These are phyloP conservation scores for Hortaea sp. DNA, from an alignment of 2,329 filamentous ascomycete genomes.

Conservation along the genomic window DNA sequence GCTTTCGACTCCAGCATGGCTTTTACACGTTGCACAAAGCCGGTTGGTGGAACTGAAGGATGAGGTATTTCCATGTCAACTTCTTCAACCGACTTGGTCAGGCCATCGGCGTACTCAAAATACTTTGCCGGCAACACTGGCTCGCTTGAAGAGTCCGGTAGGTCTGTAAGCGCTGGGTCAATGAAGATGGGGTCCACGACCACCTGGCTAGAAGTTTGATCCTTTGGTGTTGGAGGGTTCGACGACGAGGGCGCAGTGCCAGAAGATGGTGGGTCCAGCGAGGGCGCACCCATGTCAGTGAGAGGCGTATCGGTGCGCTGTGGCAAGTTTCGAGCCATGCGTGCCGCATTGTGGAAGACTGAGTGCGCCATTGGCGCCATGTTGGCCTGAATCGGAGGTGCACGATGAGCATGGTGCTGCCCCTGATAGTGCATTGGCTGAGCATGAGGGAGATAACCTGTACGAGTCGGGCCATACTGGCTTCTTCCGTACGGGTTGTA, in stretches of 20 bases:
- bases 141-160: conserved; percentile 26
- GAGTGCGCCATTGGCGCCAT: conserved; percentile 19
- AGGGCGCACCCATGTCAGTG: conserved; percentile 31
- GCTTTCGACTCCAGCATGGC: conserved; percentile 32
- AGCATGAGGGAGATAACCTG: conserved; percentile 13
- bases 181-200: conserved; percentile 25
- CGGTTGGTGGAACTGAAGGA: conserved; percentile 25
- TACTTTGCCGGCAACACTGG: conserved; percentile 26
- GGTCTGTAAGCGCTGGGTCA: conserved; percentile 22
- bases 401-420: conserved; percentile 9
- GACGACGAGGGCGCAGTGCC: conserved; percentile 28
- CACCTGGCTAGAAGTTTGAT: conserved; percentile 27
- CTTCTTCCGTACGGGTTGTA: conserved; percentile 5
- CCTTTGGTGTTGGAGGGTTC: conserved; percentile 32
- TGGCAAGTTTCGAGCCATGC: conserved; percentile 21
- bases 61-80: conserved; percentile 22
- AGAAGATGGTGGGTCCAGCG: conserved; percentile 34
- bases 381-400: conserved; percentile 14
- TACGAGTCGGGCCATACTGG: conserved; percentile 14
- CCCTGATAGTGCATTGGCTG: conserved; percentile 11
- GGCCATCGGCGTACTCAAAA: conserved; percentile 24
- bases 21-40: conserved; percentile 33
- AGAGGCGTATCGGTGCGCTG: conserved; percentile 26
- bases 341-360: conserved; percentile 25
- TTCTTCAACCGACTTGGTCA: conserved; percentile 25